These are phyloP conservation scores for Populus deltoides DNA, from an alignment of 345 rosid species.

Conservation along the genomic window DNA sequence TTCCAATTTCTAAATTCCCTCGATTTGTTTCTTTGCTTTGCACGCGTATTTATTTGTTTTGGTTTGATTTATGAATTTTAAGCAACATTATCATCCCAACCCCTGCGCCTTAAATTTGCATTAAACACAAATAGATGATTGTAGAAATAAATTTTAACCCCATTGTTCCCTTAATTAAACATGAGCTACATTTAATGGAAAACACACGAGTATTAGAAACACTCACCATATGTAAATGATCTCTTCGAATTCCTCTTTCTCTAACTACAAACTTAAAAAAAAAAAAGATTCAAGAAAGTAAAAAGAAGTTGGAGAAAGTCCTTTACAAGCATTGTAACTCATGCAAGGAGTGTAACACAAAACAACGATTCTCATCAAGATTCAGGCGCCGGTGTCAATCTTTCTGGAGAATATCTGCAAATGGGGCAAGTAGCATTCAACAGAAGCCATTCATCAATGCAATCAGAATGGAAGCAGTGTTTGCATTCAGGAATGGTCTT, in stretches of 20 bases:
- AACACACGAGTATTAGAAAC: too few relatives aligned
- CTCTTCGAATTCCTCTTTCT: background rate
- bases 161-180: too few relatives aligned
- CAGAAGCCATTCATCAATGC: slow-evolving; percentile 25
- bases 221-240: too few relatives aligned
- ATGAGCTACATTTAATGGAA: too few relatives aligned
- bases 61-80: too few relatives aligned
- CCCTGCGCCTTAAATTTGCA: too few relatives aligned
- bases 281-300: background rate
- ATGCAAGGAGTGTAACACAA: background rate
- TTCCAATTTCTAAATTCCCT: too few relatives aligned
- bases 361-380: background rate
- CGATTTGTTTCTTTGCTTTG: too few relatives aligned
- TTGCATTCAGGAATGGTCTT: slow-evolving; percentile 37
- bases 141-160: too few relatives aligned
- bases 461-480: slow-evolving; percentile 29
- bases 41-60: too few relatives aligned
- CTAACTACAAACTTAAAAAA: background rate
- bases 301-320: background rate
- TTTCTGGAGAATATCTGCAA: slow-evolving; percentile 16
- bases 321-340: background rate
- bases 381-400: background rate
- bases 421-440: slow-evolving; percentile 26
- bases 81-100: too few relatives aligned
- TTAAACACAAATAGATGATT: too few relatives aligned